Evolutionary conservation across 306 rosid species (phyloP), one percentile per base, ranked within the genome.

Genomic region (Cucurbita pepo): DNA sequence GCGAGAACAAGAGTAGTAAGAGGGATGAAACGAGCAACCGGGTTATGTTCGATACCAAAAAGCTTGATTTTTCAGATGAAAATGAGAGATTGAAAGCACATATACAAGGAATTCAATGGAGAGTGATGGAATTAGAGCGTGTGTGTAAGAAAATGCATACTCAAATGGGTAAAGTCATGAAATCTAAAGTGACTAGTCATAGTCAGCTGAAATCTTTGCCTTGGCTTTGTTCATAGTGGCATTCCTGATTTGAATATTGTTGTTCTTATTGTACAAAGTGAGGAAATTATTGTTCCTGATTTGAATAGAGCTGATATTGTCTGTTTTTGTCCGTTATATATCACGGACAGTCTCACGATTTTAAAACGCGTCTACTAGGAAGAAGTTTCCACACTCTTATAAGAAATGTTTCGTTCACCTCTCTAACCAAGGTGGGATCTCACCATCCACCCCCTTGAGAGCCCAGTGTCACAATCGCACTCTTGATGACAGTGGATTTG

Each of bases 81-180:
- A 83, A 80, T 30, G 96, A 85, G 80, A 84, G 84, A 66, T 79
- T 94, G 55, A 85, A 40, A 72, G 83, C 81, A 45, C 96, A 87
- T 81, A 77, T 94, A 81, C 91, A 87, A 85, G 99, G 97, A 78
- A 94, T 91, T 88, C 97, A 94, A 45, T 83, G 91, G 80, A 87
- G 97, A 81, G 99, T 94, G 53, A 89, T 77, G 81, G 97, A 91
- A 25, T 79, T 94, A 78, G 99, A 94, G 88, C 89, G 83, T 71
- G 63, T 84, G 7, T 91, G 97, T 83, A 83, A 56, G 76, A 94
- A 89, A 83, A 85, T 94, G 92, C 95, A 94, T 78, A 25, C 57
- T 30, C 95, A 86, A 81, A 89, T 91, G 96, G 80, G 84, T 21
- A 94, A 87, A 84, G 82, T 89, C 55, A 80, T 80, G 57, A 94